Percentiles rank a stretch among this genome's conserved stretches.
Conservation (phyloP, 345 rosid species). For the Citrus unshiu region DNA sequence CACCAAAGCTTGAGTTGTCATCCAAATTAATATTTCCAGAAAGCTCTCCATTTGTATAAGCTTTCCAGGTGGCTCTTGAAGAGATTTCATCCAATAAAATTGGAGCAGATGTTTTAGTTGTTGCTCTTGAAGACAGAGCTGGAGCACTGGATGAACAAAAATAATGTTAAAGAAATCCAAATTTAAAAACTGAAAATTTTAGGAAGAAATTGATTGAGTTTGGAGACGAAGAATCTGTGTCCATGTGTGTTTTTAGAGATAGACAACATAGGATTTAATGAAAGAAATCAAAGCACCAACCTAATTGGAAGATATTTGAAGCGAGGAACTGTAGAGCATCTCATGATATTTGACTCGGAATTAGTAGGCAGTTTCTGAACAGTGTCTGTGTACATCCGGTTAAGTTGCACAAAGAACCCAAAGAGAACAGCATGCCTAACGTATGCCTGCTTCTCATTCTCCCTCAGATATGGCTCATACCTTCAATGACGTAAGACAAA, state of each 20-base stretch:
- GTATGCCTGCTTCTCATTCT: conserved; percentile 87
- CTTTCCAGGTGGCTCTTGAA: conserved; percentile 59
- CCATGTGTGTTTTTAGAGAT: neutral
- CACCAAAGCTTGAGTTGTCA: conserved; percentile 64
- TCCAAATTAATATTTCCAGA: conserved; percentile 63
- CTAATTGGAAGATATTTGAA: conserved; percentile 98
- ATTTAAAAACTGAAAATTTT: neutral
- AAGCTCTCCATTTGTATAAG: conserved; percentile 66
- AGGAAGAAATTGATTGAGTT: neutral
- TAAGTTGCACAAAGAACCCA: conserved; percentile 97
- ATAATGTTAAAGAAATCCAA: neutral
- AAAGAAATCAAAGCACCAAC: conserved; percentile 31
- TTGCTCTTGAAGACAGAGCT: conserved; percentile 74
- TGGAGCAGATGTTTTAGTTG: conserved; percentile 49
- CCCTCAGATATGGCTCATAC: conserved; percentile 95
- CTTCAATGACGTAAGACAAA: conserved; percentile 25
- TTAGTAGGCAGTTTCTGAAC: conserved; percentile 86
- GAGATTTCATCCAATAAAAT: conserved; percentile 48
- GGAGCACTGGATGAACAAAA: conserved; percentile 55
- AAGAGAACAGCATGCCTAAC: conserved; percentile 93
- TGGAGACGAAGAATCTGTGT: neutral
- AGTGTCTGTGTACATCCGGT: conserved; percentile 81
- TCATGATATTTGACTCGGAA: conserved; percentile 91
- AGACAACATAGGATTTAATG: neutral
- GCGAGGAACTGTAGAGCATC: conserved; percentile 90